phyloP scores from a whole-genome alignment of 2,329 filamentous ascomycete species.

The Sporothrix inflata region DNA sequence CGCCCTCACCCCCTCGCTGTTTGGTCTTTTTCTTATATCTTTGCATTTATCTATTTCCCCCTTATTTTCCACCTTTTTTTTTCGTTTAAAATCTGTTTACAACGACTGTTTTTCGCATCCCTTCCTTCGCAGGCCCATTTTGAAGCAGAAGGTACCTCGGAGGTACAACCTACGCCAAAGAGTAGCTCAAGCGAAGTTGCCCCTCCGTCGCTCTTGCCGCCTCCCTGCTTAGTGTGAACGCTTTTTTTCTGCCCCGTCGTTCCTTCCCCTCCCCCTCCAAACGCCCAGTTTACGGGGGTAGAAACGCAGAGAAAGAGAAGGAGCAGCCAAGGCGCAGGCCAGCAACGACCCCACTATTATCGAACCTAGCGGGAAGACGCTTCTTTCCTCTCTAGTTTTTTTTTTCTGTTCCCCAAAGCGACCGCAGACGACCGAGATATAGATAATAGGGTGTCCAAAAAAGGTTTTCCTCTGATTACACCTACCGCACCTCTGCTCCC shows the following conservation, averaged over 20 bases:
- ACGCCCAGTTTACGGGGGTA: conserved; percentile 8
- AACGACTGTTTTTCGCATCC: background rate
- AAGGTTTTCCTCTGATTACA: conserved; percentile 17
- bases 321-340: conserved; percentile 10
- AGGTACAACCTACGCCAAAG: background rate
- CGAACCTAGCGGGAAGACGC: conserved; percentile 14
- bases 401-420: background rate
- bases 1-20: background rate
- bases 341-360: conserved; percentile 23
- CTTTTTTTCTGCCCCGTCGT: conserved; percentile 24
- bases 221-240: conserved; percentile 2
- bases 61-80: background rate
- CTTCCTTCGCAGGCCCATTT: background rate
- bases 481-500: conserved; percentile 3
- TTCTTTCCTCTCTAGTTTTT: conserved; percentile 19
- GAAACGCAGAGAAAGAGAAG: conserved; percentile 24
- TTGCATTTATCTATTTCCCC: too few relatives aligned
- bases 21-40: background rate
- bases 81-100: background rate
- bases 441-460: conserved; percentile 24
- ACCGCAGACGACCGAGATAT: conserved; percentile 17
- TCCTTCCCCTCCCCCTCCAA: conserved; percentile 20
- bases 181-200: conserved; percentile 19
- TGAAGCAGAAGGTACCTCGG: conserved; percentile 1
- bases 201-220: conserved; percentile 22